Evolutionary conservation across 495 filamentous ascomycete genomes (phyloP), one percentile per base, ranked within the genome.

Genomic region (Chaetomium fimeti): DNA sequence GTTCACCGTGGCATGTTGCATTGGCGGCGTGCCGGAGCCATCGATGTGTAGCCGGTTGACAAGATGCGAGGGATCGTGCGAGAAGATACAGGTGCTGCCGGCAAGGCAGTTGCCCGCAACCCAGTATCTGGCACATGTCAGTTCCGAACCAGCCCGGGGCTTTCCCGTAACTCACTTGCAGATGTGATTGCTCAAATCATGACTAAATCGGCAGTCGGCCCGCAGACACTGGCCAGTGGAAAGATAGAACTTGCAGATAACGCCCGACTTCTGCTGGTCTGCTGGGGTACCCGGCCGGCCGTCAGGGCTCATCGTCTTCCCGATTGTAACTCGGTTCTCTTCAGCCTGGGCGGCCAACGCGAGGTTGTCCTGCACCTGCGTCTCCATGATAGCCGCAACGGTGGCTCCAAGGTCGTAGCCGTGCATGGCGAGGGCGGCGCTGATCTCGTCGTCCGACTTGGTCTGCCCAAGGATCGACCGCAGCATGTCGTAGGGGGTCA

Each of bases 401-500:
- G 95, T 94, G 42, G 93, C 87, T 61, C 90, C 91, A 15, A 99
- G 84, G 70, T 99, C 95, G 70, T 97, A 98, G 57, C 89, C 88
- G 73, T 96, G 93, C 64, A 87, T 82, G 73, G 93, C 92, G 54
- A 99, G 83, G 18, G 92, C 91, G 12, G 84, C 79, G 70, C 97
- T 92, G 57, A 98, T 93, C 73, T 99, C 95, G 59, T 97, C 93
- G 69, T 98, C 93, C 18, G 90, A 86, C 68, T 89, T 88, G 63
- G 89, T 87, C 70, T 93, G 92, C 13, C 93, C 92, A 40, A 99
- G 81, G 36, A 99, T 94, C 13, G 93, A 96, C 56, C 95, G 89
- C 49, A 99, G 81, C 82, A 99, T 99, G 75, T 99, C 95, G 79
- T 96, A 95, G 3, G 95, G 93, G 57, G 91, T 94, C 95, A 99